Percentiles rank a stretch among this genome's conserved stretches.
Evolutionary conservation across 768 basidiomycete species (phyloP).

Genomic region (Hygrophoropsis aurantiaca): DNA sequence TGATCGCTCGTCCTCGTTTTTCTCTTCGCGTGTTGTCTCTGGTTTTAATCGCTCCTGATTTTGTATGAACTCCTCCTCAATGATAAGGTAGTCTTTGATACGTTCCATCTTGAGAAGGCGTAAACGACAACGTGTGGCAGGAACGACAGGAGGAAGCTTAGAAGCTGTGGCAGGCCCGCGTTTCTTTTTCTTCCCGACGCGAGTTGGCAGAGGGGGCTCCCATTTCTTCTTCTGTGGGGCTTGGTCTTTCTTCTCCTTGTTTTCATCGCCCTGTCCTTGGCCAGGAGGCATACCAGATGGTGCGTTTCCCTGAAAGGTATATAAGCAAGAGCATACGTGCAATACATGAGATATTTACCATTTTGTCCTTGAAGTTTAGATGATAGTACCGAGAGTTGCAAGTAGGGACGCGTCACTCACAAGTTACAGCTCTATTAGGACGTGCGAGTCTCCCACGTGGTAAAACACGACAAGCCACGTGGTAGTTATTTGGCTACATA

Average conservation of each 20-base stretch:
- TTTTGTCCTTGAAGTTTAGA: constrained; percentile 5
- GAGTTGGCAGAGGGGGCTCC: constrained; percentile 96
- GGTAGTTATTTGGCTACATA: no score
- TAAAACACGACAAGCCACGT: no score
- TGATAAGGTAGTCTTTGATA: constrained; percentile 94
- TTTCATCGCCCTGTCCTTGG: constrained; percentile 47
- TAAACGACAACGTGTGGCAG: constrained; percentile 92
- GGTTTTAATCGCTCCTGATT: constrained; percentile 92
- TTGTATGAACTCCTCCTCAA: constrained; percentile 93
- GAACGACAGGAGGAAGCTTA: constrained; percentile 90
- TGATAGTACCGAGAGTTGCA: no score
- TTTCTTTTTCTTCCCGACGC: constrained; percentile 94
- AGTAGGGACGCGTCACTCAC: constrained; percentile 54
- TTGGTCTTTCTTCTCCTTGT: constrained; percentile 48
- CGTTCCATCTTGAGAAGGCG: constrained; percentile 96
- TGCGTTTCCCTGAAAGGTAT: constrained; percentile 63
- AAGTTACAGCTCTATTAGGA: constrained; percentile 36
- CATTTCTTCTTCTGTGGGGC: constrained; percentile 86
- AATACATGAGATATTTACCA: constrained; percentile 17
- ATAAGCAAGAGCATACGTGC: constrained; percentile 6
- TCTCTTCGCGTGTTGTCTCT: constrained; percentile 85
- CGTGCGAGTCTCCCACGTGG: constrained; percentile 26
- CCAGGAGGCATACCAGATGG: constrained; percentile 56
- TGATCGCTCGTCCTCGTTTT: constrained; percentile 92
- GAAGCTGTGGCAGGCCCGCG: constrained; percentile 89